Evolutionary conservation across 2,329 filamentous ascomycete species (phyloP).

Genomic region (Pestalotiopsis fici): DNA sequence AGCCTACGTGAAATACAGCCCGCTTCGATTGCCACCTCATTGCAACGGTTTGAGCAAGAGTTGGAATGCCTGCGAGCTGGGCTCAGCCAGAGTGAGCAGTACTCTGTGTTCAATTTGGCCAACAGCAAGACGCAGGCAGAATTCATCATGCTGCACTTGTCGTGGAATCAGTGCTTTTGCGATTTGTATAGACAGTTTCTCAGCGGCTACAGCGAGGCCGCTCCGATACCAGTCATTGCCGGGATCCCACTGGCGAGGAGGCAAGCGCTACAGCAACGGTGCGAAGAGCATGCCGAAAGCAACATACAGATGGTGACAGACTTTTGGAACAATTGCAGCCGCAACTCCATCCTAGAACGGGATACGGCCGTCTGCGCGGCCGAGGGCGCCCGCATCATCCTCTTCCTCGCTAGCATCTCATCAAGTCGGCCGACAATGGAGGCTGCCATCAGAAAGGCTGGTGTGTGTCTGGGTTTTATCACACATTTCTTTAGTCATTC

Average conservation of each 20-base stretch:
- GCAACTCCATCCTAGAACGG: slow-evolving; percentile 34
- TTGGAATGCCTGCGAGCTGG: slow-evolving; percentile 19
- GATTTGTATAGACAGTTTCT: slow-evolving; percentile 45
- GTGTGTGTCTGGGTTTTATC: slow-evolving; percentile 27
- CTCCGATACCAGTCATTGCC: slow-evolving; percentile 30
- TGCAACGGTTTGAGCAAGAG: slow-evolving; percentile 25
- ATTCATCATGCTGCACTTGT: slow-evolving; percentile 33
- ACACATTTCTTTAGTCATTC: slow-evolving; percentile 26
- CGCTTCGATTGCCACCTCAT: slow-evolving; percentile 21
- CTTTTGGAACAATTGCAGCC: slow-evolving; percentile 25
- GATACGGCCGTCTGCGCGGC: slow-evolving; percentile 45
- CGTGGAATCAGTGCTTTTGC: slow-evolving; percentile 43
- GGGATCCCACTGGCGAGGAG: slow-evolving; percentile 27
- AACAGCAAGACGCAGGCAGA: slow-evolving; percentile 23
- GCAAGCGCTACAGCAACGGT: slow-evolving; percentile 29
- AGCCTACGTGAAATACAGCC: slow-evolving; percentile 26
- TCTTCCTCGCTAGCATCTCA: slow-evolving; percentile 28
- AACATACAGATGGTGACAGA: slow-evolving; percentile 36
- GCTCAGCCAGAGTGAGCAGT: slow-evolving; percentile 20
- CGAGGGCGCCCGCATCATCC: slow-evolving; percentile 37
- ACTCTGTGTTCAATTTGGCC: slow-evolving; percentile 22
- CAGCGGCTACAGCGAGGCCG: slow-evolving; percentile 39
- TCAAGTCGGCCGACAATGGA: slow-evolving; percentile 20
- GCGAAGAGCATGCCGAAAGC: slow-evolving; percentile 37
- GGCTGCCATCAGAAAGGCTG: slow-evolving; percentile 23